These are phyloP conservation scores for Malus hybrid DNA, from an alignment of 331 rosid species.

Conservation along the genomic window DNA sequence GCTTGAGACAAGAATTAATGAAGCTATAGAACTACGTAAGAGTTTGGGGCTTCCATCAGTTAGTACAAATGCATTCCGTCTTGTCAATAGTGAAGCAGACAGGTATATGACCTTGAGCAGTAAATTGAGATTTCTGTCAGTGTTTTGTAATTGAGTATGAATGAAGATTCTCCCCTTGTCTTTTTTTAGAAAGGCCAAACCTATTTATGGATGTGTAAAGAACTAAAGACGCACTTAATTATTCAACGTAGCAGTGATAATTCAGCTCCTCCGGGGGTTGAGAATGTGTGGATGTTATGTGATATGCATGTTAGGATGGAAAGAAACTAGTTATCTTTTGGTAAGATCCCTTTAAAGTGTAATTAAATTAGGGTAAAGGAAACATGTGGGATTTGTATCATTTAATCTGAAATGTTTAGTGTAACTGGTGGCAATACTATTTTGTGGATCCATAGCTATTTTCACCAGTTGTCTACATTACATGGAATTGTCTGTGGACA, in stretches of 20 bases:
- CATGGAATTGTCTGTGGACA: neutral
- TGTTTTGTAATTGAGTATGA: neutral
- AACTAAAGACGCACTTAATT: no score
- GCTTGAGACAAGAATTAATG: constrained; percentile 58
- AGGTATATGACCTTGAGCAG: constrained; percentile 32
- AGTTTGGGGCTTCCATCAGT: constrained; percentile 78
- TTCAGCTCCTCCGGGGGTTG: neutral
- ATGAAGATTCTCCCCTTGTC: neutral
- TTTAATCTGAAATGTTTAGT: neutral
- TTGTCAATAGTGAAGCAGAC: constrained; percentile 89
- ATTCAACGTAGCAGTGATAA: no score
- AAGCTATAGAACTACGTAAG: constrained; percentile 60
- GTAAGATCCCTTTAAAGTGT: neutral
- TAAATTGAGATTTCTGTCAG: neutral
- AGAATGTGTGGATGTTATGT: neutral
- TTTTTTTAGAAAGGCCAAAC: neutral
- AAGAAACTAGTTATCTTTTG: neutral
- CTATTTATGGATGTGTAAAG: no score
- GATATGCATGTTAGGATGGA: neutral
- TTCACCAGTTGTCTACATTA: neutral
- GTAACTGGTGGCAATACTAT: no score
- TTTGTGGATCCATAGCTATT: no score
- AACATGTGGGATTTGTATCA: neutral
- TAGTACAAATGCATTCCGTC: constrained; percentile 69
- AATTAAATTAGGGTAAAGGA: neutral